Evolutionary conservation across 2,329 filamentous ascomycete species (phyloP).

Genomic region (Trichoderma polysporum): DNA sequence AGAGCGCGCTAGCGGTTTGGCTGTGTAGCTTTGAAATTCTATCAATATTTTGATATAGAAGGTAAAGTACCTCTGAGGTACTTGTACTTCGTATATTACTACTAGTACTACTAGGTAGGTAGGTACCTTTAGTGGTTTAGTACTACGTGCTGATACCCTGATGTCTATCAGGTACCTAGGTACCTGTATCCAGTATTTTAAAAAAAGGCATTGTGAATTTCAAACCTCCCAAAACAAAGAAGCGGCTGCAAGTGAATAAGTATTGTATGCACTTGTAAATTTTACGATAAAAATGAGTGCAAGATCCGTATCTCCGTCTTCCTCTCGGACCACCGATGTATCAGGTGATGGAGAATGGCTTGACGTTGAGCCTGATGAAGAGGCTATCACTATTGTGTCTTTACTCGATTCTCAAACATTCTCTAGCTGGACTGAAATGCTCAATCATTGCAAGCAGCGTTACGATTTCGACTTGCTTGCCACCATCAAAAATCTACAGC

Average conservation of each 20-base stretch:
- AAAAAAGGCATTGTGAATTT: not conserved
- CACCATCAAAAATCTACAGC: constrained; percentile 53
- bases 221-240: not conserved
- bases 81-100: too few species aligned
- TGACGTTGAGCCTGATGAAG: constrained; percentile 62
- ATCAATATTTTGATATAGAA: too few species aligned
- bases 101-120: too few species aligned
- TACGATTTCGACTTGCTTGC: constrained; percentile 66
- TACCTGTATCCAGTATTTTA: not conserved
- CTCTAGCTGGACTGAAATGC: constrained; percentile 62
- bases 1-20: too few species aligned
- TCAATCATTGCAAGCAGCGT: constrained; percentile 65
- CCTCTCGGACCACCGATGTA: constrained; percentile 2
- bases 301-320: not conserved
- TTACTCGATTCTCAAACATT: constrained; percentile 68
- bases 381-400: constrained; percentile 62
- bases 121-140: too few species aligned
- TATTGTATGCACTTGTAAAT: not conserved
- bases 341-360: constrained; percentile 50
- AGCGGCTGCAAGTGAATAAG: not conserved
- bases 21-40: too few species aligned
- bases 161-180: not conserved
- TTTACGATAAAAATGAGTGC: constrained; percentile 10
- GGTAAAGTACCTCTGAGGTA: too few species aligned
- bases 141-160: not conserved